A percentile compares a stretch with the other conserved stretches of the same genome.
Evolutionary conservation across 2,329 filamentous ascomycete species (phyloP).

Genomic region (Pyrenochaeta sp.): DNA sequence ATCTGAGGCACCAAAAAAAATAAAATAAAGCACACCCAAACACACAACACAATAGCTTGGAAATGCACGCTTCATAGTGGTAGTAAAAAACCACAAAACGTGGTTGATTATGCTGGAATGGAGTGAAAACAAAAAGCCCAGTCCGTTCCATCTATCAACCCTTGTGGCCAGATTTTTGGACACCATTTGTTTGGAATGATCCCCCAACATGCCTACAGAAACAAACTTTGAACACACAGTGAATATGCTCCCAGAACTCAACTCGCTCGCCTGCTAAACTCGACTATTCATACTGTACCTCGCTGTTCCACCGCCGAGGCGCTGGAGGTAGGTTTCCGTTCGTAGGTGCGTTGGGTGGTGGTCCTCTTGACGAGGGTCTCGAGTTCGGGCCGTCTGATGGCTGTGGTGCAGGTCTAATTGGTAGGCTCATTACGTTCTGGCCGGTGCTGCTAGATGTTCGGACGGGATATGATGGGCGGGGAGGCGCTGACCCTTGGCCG

Average conservation of each 20-base stretch:
- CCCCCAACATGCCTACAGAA: neutral
- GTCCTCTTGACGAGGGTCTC: slow-evolving; percentile 31
- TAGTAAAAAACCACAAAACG: too few relatives aligned
- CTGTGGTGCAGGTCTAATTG: slow-evolving; percentile 54
- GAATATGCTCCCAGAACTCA: neutral
- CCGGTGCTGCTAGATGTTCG: slow-evolving; percentile 53
- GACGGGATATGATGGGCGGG: slow-evolving; percentile 51
- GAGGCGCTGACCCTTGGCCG: slow-evolving; percentile 34
- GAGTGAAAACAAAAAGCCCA: too few relatives aligned
- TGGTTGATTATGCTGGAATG: too few relatives aligned
- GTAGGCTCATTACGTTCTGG: slow-evolving; percentile 52
- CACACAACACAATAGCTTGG: too few relatives aligned
- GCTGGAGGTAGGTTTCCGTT: slow-evolving; percentile 37
- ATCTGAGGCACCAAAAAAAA: too few relatives aligned
- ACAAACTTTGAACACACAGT: neutral
- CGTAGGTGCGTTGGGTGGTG: slow-evolving; percentile 16
- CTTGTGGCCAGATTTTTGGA: too few relatives aligned
- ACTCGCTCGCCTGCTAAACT: neutral
- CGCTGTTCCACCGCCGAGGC: slow-evolving; percentile 43
- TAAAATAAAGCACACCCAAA: too few relatives aligned
- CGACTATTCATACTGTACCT: slow-evolving; percentile 29
- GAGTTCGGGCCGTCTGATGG: slow-evolving; percentile 36
- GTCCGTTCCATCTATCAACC: too few relatives aligned
- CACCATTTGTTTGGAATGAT: too few relatives aligned
- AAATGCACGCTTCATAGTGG: too few relatives aligned